These are phyloP conservation scores for Ailanthus altissimus DNA, from an alignment of 345 rosid species.

Conservation along the genomic window DNA sequence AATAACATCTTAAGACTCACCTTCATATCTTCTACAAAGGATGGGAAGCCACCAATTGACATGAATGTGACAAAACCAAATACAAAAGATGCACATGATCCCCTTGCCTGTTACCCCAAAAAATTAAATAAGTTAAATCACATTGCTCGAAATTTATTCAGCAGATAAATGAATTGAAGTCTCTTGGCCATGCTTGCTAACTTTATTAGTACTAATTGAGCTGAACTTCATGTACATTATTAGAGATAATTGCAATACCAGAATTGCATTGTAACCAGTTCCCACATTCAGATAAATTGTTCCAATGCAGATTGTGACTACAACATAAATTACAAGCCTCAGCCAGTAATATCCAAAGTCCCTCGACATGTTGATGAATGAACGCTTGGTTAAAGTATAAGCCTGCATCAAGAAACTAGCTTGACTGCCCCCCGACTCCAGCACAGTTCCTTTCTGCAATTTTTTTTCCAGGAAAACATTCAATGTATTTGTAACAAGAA, in stretches of 20 bases:
- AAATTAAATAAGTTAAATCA: background rate
- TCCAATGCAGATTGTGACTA: constrained; percentile 88
- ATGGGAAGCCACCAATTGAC: constrained; percentile 98
- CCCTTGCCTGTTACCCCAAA: constrained; percentile 67
- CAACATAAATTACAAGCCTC: constrained; percentile 74
- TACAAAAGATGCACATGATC: constrained; percentile 89
- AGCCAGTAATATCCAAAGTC: constrained; percentile 99
- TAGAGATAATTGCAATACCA: constrained; percentile 47
- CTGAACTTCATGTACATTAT: no score
- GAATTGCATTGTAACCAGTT: constrained; percentile 75
- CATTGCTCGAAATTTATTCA: constrained; percentile 4
- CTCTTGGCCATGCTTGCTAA: no score
- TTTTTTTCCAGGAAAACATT: background rate
- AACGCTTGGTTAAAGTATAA: constrained; percentile 77
- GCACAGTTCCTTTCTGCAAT: constrained; percentile 86
- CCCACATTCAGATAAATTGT: constrained; percentile 87
- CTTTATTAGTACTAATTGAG: no score
- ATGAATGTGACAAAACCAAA: constrained; percentile 94
- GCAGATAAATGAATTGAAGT: background rate
- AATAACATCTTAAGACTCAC: constrained; percentile 29
- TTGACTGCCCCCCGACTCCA: constrained; percentile 91
- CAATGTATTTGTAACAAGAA: background rate
- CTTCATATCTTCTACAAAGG: constrained; percentile 96
- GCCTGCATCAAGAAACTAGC: constrained; percentile 93
- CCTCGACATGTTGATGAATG: constrained; percentile 90